Base-by-base conservation (phyloP, 1,284 basidiomycete species). In the Mycosarcoma maydis region DNA sequence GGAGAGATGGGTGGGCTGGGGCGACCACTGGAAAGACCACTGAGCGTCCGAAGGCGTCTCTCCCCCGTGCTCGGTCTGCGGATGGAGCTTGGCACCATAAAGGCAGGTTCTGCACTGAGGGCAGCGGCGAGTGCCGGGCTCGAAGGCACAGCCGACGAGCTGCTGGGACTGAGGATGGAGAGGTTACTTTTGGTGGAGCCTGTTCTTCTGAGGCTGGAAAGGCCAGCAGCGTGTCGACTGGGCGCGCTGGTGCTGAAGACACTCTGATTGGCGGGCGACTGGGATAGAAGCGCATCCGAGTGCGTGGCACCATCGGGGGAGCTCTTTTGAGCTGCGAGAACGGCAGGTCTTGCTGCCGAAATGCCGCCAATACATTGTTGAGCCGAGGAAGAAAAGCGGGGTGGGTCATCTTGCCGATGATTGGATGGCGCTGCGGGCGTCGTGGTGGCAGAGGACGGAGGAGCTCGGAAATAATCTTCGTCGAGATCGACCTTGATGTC, bases 401-500 rank as follows among this genome's bases (percentile, higher is more conserved):
- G 23, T 3, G 23, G 7, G 27, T n/a, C 37, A 9, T 30, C 22
- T n/a, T 37, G 50, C 19, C 22, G 50, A 33, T 44, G 41, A 13
- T 11, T 24, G 19, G 1, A 16, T 34, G n/a, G 16, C 10, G 11
- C 33, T 4, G 9, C 16, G 8, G 30, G 2, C 29, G 22, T 20
- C 4, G 27, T 17, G 0, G n/a, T 14, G 17, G 38, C 22, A 17
- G 32, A n/a, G 13, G n/a, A 38, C 16, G 20, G 48, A 13, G 41
- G 44, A 19, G 67, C 56, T 27, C 42, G 33, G 42, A 77, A 77
- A 46, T 69, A 77, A 43, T 76, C 73, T 34, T 77, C 75, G 33
- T 77, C 75, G 26, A 77, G 36, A 10, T 73, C 71, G 16, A 76
- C 34, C 22, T 54, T 44, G 47, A 71, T 54, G 13, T 59, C 52